These are phyloP conservation scores for Theobroma grandiflorum DNA, from an alignment of 441 rosid genomes.

Conservation along the genomic window DNA sequence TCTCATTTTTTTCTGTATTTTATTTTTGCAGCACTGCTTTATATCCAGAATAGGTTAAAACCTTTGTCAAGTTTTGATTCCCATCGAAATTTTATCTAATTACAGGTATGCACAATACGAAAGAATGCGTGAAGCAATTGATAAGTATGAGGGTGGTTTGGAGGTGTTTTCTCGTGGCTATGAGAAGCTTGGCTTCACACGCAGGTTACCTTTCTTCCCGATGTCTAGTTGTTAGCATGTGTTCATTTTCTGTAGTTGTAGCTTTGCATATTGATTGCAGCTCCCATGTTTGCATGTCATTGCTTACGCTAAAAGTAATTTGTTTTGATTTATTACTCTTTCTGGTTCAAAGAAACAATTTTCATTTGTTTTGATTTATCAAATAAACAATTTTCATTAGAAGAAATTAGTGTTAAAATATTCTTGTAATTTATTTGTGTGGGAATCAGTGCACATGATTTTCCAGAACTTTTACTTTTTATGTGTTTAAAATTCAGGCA, in stretches of 20 bases:
- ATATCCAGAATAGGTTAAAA: background rate
- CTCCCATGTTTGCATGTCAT: slow-evolving; percentile 15
- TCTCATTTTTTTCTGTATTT: background rate
- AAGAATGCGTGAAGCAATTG: slow-evolving; percentile 78
- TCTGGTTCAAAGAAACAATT: background rate
- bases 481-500: background rate
- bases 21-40: background rate
- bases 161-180: slow-evolving; percentile 96
- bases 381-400: background rate
- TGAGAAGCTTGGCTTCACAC: slow-evolving; percentile 85
- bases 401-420: slow-evolving; percentile 5
- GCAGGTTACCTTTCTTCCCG: slow-evolving; percentile 62
- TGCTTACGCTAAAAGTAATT: background rate
- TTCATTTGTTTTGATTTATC: background rate
- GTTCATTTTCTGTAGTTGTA: background rate
- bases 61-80: background rate
- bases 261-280: slow-evolving; percentile 14
- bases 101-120: slow-evolving; percentile 74
- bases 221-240: slow-evolving; percentile 11
- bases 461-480: background rate
- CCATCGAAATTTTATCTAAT: slow-evolving; percentile 13
- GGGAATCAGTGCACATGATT: background rate
- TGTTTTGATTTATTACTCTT: background rate
- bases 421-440: slow-evolving; percentile 10
- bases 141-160: slow-evolving; percentile 87